A percentile compares a stretch with the other conserved stretches of the same genome.
Conservation (phyloP, 2,329 filamentous ascomycete species). For the Beauveria pseudobassiana region DNA sequence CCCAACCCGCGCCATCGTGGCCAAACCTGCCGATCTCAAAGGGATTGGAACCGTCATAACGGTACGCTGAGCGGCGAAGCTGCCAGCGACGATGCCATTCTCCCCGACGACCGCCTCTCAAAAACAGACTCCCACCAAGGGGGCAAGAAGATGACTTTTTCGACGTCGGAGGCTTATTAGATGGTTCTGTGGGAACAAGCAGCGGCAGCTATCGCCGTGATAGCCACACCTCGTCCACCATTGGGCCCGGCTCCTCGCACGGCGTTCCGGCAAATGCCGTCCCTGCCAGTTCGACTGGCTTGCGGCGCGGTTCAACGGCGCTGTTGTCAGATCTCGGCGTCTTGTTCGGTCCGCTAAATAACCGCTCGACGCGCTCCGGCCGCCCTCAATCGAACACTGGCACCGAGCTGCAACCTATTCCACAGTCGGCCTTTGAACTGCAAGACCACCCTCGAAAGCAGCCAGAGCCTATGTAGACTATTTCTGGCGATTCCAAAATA, state of each 20-base stretch:
- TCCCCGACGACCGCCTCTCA: slow-evolving; percentile 27
- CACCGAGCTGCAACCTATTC: slow-evolving; percentile 41
- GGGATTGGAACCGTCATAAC: slow-evolving; percentile 41
- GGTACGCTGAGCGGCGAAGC: slow-evolving; percentile 29
- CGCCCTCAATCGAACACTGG: slow-evolving; percentile 25
- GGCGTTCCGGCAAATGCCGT: slow-evolving; percentile 35
- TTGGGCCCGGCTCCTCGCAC: slow-evolving; percentile 30
- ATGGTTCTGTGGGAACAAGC: slow-evolving; percentile 31
- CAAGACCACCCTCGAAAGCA: slow-evolving; percentile 23
- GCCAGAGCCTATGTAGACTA: slow-evolving; percentile 27
- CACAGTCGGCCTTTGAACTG: slow-evolving; percentile 31
- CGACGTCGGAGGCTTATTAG: slow-evolving; percentile 72
- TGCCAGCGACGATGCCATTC: slow-evolving; percentile 38
- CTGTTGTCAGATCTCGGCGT: slow-evolving; percentile 53
- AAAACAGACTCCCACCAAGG: slow-evolving; percentile 19
- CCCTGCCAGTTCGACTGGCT: slow-evolving; percentile 36
- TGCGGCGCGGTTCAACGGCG: slow-evolving; percentile 48
- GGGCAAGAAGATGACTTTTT: slow-evolving; percentile 58
- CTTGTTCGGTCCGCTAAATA: slow-evolving; percentile 34
- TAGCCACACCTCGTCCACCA: slow-evolving; percentile 34
- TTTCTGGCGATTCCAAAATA: slow-evolving; percentile 27
- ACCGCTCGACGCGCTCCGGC: slow-evolving; percentile 23
- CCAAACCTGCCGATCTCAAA: slow-evolving; percentile 28
- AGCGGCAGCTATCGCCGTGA: slow-evolving; percentile 29
- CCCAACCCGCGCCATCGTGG: slow-evolving; percentile 13